phyloP scores from a whole-genome alignment of 805 yeast species.

The Suhomyces pyralidae region DNA sequence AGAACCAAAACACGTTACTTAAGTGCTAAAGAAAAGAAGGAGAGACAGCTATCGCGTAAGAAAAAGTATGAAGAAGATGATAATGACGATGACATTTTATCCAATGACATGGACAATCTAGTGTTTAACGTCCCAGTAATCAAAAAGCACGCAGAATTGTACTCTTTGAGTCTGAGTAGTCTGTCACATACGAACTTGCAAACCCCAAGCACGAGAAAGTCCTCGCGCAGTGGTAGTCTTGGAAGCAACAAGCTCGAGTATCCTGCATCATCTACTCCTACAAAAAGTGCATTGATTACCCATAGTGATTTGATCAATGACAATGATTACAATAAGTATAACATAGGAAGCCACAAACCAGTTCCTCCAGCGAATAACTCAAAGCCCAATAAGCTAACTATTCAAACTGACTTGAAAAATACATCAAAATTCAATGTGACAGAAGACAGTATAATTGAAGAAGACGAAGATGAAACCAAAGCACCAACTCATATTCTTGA shows the following conservation, averaged over 20 bases:
- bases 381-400: constrained; percentile 20
- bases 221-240: background rate
- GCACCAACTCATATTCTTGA: background rate
- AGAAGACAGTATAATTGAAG: constrained; percentile 18
- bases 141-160: constrained; percentile 33
- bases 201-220: constrained; percentile 2
- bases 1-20: constrained; percentile 35
- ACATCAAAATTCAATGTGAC: constrained; percentile 4
- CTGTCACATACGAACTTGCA: constrained; percentile 6
- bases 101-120: constrained; percentile 34
- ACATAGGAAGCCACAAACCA: constrained; percentile 7
- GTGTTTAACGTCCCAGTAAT: constrained; percentile 45
- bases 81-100: constrained; percentile 37
- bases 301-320: constrained; percentile 25
- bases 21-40: constrained; percentile 36
- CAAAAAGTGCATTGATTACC: constrained; percentile 12
- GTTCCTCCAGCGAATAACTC: constrained; percentile 23
- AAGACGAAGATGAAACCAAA: constrained; percentile 8
- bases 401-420: constrained; percentile 6
- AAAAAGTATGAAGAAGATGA: constrained; percentile 41
- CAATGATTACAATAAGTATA: constrained; percentile 24
- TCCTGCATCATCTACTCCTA: background rate
- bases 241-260: background rate
- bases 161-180: constrained; percentile 22
- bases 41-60: constrained; percentile 34